phyloP scores from a whole-genome alignment of 805 yeast genomes.

The Cyberlindnera bimundalis region DNA sequence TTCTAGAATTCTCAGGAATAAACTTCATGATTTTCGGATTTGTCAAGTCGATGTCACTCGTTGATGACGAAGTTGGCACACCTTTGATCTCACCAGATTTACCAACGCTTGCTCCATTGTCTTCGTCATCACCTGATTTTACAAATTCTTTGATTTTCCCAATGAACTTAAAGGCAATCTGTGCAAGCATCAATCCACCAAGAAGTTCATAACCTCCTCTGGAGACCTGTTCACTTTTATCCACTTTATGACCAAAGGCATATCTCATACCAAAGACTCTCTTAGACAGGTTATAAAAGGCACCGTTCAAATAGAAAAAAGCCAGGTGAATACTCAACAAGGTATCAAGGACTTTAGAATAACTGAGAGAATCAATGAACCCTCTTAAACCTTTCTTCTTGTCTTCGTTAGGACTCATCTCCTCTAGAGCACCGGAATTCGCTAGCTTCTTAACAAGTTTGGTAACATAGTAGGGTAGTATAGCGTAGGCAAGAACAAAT shows the following conservation, averaged over 20 bases:
- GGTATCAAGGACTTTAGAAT: conserved; percentile 45
- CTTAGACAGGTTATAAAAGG: conserved; percentile 74
- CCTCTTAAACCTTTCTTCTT: conserved; percentile 14
- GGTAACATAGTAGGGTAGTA: conserved; percentile 56
- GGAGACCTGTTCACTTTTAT: conserved; percentile 36
- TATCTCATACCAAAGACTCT: conserved; percentile 79
- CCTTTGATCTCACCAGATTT: conserved; percentile 13
- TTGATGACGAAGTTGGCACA: conserved; percentile 6
- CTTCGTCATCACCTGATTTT: not conserved
- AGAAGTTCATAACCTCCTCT: conserved; percentile 70
- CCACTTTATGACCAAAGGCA: conserved; percentile 62
- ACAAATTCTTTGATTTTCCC: conserved; percentile 9
- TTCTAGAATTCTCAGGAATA: conserved; percentile 65
- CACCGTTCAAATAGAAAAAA: conserved; percentile 76
- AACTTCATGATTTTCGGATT: conserved; percentile 59
- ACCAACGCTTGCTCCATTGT: conserved; percentile 8
- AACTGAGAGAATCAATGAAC: conserved; percentile 32
- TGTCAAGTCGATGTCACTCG: conserved; percentile 47
- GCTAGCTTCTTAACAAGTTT: conserved; percentile 22
- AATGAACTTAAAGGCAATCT: conserved; percentile 42
- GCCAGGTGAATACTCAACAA: conserved; percentile 72
- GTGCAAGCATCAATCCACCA: conserved; percentile 59
- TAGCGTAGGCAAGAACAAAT: conserved; percentile 56
- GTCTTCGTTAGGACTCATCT: conserved; percentile 18
- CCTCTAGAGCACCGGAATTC: conserved; percentile 11